Evolutionary conservation across 768 basidiomycete genomes (phyloP).

Genomic region (Boletus reticulatus): DNA sequence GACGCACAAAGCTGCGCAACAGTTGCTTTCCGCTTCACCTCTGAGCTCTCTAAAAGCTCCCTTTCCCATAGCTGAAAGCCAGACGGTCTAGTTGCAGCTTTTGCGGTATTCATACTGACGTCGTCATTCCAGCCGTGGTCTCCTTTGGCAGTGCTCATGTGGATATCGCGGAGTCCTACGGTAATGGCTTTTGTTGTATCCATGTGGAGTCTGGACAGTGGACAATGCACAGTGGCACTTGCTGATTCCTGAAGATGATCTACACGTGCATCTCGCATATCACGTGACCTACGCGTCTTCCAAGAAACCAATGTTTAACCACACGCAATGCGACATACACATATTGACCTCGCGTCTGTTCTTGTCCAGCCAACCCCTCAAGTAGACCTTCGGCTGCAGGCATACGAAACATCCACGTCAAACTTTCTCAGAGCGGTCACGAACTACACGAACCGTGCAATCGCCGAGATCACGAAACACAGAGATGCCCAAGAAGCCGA

Average conservation of each 20-base stretch:
- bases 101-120: constrained; percentile 58
- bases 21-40: constrained; percentile 93
- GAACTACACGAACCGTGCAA: constrained; percentile 69
- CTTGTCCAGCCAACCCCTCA: constrained; percentile 54
- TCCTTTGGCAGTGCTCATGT: constrained; percentile 65
- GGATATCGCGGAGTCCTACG: constrained; percentile 46
- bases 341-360: constrained; percentile 59
- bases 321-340: constrained; percentile 35
- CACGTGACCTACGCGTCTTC: constrained; percentile 26
- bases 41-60: constrained; percentile 77
- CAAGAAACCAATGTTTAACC: neutral
- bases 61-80: constrained; percentile 78
- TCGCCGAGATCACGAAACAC: constrained; percentile 65
- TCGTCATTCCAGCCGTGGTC: constrained; percentile 46
- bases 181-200: constrained; percentile 68
- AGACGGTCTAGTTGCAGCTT: constrained; percentile 41
- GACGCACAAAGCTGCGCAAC: constrained; percentile 92
- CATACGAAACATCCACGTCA: constrained; percentile 63
- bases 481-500: constrained; percentile 59
- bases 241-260: constrained; percentile 1
- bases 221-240: neutral
- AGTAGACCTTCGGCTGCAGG: constrained; percentile 61
- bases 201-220: constrained; percentile 44
- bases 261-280: neutral
- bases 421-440: constrained; percentile 73